phyloP scores from a whole-genome alignment of 1,139 yeast species.

The Diutina rugosa region DNA sequence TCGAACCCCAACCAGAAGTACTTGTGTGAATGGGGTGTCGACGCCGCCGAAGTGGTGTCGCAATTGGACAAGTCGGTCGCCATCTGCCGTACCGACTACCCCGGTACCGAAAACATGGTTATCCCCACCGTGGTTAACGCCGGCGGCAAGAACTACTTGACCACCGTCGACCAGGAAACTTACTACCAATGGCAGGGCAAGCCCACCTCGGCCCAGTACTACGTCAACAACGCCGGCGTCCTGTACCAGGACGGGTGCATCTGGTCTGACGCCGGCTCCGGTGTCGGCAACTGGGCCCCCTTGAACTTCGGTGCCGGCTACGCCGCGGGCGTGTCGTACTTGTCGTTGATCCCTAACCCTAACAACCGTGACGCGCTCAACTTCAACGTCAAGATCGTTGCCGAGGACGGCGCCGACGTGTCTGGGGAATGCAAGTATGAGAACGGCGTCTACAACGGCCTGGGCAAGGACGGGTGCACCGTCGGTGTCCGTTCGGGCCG shows the following conservation, averaged over 20 bases:
- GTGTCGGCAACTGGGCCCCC: conserved; percentile 80
- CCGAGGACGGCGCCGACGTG: conserved; percentile 36
- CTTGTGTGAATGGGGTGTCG: conserved; percentile 70
- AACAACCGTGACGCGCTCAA: conserved; percentile 51
- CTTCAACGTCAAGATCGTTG: conserved; percentile 59
- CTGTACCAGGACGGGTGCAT: conserved; percentile 60
- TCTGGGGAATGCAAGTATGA: conserved; percentile 54
- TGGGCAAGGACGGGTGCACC: conserved; percentile 66
- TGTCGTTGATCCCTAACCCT: conserved; percentile 75
- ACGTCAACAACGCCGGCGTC: conserved; percentile 74
- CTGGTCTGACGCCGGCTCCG: conserved; percentile 58
- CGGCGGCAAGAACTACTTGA: conserved; percentile 43
- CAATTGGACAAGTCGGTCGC: conserved; percentile 48
- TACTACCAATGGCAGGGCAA: conserved; percentile 59
- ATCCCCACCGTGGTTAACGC: conserved; percentile 60
- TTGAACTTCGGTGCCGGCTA: conserved; percentile 68
- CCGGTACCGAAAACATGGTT: conserved; percentile 83
- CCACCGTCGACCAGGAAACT: conserved; percentile 50
- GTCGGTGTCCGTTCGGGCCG: conserved; percentile 55
- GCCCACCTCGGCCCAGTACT: conserved; percentile 64
- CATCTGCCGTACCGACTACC: conserved; percentile 78
- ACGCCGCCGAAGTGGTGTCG: conserved; percentile 47
- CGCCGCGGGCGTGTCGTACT: conserved; percentile 47
- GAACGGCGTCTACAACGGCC: conserved; percentile 49
- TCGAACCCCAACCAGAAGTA: conserved; percentile 43